These are phyloP conservation scores for Trichodelitschia bisporula DNA, from an alignment of 495 filamentous ascomycete species.

Conservation along the genomic window DNA sequence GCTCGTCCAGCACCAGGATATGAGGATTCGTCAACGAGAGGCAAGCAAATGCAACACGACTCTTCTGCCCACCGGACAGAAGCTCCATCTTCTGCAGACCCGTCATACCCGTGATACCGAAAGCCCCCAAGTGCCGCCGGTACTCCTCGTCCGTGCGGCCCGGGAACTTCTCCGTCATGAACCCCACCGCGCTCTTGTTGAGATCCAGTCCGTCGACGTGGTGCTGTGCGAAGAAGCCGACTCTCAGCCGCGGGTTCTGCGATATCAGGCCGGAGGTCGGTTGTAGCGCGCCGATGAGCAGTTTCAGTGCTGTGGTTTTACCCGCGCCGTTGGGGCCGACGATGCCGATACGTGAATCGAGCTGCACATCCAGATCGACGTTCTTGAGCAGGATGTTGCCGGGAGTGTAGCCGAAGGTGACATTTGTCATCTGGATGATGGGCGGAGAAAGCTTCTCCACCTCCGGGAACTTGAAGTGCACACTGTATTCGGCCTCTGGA, in stretches of 20 bases:
- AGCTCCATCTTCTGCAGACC: conserved; percentile 90
- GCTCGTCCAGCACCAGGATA: conserved; percentile 94
- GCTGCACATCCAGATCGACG: conserved; percentile 87
- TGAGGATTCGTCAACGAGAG: conserved; percentile 81
- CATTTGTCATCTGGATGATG: conserved; percentile 89
- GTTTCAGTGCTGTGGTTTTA: conserved; percentile 89
- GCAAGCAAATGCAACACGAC: conserved; percentile 89
- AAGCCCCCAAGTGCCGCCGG: conserved; percentile 80
- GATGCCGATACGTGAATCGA: conserved; percentile 95
- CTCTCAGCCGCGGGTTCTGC: conserved; percentile 59
- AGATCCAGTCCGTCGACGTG: conserved; percentile 94
- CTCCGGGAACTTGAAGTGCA: conserved; percentile 94
- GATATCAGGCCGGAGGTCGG: conserved; percentile 64
- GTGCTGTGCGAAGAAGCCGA: conserved; percentile 97
- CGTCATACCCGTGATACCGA: conserved; percentile 94
- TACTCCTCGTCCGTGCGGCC: conserved; percentile 93
- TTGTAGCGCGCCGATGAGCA: conserved; percentile 67
- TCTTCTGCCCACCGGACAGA: conserved; percentile 94
- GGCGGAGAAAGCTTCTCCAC: conserved; percentile 94
- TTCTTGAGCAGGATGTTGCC: conserved; percentile 62
- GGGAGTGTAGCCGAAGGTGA: conserved; percentile 69
- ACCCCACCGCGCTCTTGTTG: conserved; percentile 64
- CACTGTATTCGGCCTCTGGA: conserved; percentile 82
- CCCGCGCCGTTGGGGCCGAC: conserved; percentile 96
- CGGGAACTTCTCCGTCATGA: conserved; percentile 82